Evolutionary conservation across 2,329 filamentous ascomycete genomes (phyloP), one percentile per base, ranked within the genome.

Genomic region (Graphilbum sp.): DNA sequence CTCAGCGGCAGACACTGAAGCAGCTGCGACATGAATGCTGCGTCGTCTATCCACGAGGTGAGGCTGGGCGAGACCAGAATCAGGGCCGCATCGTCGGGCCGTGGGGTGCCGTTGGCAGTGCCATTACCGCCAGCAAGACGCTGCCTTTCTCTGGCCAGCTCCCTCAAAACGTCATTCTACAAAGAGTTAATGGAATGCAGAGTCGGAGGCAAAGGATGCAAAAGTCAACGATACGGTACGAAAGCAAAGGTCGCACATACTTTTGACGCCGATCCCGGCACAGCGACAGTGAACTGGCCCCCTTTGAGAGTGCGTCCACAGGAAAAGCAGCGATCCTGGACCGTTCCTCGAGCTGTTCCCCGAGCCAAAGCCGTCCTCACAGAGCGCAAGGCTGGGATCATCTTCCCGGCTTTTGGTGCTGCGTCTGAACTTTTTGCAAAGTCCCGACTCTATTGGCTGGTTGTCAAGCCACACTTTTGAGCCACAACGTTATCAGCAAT

Each of bases 21-120:
- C 13, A 62, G 40, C 4, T 39, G 38, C 0, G 52, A 46, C 45
- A 63, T 47, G 35, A 63, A 63, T 11, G 35, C 42, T 10, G 51
- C 45, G 40, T 71, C 60, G 9, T 64, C 59, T 4, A 73, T 50
- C 54, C 62, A 64, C 11, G 53, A 52, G n/a, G 65, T 58, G 37
- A 69, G 61, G 15, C 60, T 50, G 19, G 59, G 61, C 17, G 68
- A 70, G 16, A 61, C 61, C 10, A 75, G 54, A 16, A 75, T 54
- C 18, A 71, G 60, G 15, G 63, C 61, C 7, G 61, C 62, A 44
- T 45, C 30, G 36, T 66, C 46, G n/a, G 15, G 12, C 27, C 21
- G 6, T 24, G 5, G 6, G 11, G 6, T 24, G 6, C 6, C 21
- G 21, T 11, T 24, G 21, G 21, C 11, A 5, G 7, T 15, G 27